A percentile compares a stretch with the other conserved stretches of the same genome.
Evolutionary conservation across 352 stramenopile species (phyloP).

Genomic region (Globisporangium mamillatum): DNA sequence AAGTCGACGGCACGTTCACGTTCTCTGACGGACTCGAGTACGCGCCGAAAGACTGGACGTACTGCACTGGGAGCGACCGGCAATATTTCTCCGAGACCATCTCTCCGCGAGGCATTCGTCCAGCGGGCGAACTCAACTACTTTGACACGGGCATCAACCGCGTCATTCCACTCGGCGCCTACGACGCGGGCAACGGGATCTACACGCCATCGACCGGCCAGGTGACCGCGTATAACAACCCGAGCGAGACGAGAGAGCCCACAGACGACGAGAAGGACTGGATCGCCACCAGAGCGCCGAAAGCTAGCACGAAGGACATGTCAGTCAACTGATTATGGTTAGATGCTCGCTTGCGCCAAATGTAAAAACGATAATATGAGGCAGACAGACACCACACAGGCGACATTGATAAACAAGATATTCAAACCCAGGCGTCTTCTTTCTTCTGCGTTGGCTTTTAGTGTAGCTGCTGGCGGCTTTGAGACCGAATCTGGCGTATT

Average conservation of each 20-base stretch:
- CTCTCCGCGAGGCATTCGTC: conserved; percentile 44
- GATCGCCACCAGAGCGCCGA: conserved; percentile 56
- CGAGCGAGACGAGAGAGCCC: conserved; percentile 45
- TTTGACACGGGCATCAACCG: conserved; percentile 65
- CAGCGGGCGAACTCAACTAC: conserved; percentile 65
- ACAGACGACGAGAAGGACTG: conserved; percentile 54
- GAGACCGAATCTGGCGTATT: neutral
- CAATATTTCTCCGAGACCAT: conserved; percentile 71
- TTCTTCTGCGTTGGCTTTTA: neutral
- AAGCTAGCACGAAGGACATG: conserved; percentile 75
- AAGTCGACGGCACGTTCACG: conserved; percentile 73
- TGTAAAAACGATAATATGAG: neutral
- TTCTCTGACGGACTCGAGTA: conserved; percentile 79
- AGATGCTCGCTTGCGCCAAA: neutral
- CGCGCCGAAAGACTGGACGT: conserved; percentile 52
- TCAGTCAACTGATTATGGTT: conserved; percentile 35
- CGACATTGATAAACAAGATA: neutral
- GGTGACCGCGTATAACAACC: conserved; percentile 51
- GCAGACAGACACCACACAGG: neutral
- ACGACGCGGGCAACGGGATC: conserved; percentile 75
- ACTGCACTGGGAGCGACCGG: conserved; percentile 60
- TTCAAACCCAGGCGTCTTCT: neutral
- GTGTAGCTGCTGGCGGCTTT: neutral
- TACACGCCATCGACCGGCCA: conserved; percentile 58
- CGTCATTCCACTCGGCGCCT: conserved; percentile 65